Base-by-base conservation (phyloP, 2,329 filamentous ascomycete species). In the Paecilomyces niveus region DNA sequence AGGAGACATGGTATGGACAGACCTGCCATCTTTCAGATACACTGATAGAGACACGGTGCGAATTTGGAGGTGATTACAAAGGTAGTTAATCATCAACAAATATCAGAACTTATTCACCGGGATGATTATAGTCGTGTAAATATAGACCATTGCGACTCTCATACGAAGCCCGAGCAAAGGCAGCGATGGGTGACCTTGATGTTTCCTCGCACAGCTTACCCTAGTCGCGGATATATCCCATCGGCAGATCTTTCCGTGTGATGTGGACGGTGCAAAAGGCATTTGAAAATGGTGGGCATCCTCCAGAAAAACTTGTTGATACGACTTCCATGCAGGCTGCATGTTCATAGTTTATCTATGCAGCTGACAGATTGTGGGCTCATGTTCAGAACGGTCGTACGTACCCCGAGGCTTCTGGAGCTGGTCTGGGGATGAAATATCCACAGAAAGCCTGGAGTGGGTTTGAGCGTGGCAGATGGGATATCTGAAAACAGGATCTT, bases 181-280 rank as follows among this genome's bases (percentile, higher is more conserved):
- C 31, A 54, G 22, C 58, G 60, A 33, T 62, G 58, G 60, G 45
- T n/a, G 5, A 62, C 58, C 29, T 50, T 70, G 24, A 57, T 45
- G 58, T 45, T 64, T 64, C 56, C 54, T 65, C 56, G 63, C 60
- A 29, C 60, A 64, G 32, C 57, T 65, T 5, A 62, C 56, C n/a
- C 57, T 62, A 31, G 54, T 58, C 15, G 56, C 60, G 3, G 57
- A 63, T 6, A 56, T 24, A n/a, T 55, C 55, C 61, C 22, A 24
- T 63, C 53, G 61, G 61, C 39, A 61, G 57, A 51, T 62, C 61
- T 35, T 57, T 61, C 13, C 45, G 55, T 4, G 61, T 52, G 5
- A 53, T 59, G 3, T 63, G 57, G 59, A 55, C 45, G 1, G 56
- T 61, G 5, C 21, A 18, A 11, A 63, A 54, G 51, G 59, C 57